Percentiles rank a stretch among this genome's conserved stretches.
phyloP scores from a whole-genome alignment of 1,284 basidiomycete species.

The Chiua sp. region DNA sequence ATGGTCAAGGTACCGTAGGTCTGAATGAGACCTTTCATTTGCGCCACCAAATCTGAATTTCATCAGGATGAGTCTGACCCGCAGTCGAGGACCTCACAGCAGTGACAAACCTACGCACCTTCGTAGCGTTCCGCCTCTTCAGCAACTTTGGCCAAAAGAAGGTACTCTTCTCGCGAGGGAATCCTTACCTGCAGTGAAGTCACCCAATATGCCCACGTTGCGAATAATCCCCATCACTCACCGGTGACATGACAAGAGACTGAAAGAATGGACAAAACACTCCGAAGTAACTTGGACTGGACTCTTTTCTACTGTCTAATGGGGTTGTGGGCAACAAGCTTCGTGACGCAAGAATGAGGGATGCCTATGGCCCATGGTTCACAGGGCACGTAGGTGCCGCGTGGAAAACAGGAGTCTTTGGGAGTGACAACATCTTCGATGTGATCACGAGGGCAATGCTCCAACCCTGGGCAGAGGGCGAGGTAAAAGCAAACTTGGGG shows the following conservation, averaged over 20 bases:
- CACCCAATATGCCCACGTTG: slow-evolving; percentile 3
- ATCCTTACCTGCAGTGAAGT: slow-evolving; percentile 32
- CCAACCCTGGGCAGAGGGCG: slow-evolving; percentile 39
- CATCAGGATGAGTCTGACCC: slow-evolving; percentile 17
- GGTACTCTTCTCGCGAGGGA: slow-evolving; percentile 42
- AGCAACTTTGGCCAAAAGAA: slow-evolving; percentile 67
- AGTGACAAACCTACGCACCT: slow-evolving; percentile 42
- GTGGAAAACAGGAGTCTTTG: slow-evolving; percentile 10
- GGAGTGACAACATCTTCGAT: slow-evolving; percentile 6
- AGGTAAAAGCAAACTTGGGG: slow-evolving; percentile 9
- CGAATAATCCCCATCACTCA: slow-evolving; percentile 21
- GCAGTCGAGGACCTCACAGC: background rate
- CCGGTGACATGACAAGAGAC: slow-evolving; percentile 37
- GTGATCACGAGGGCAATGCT: slow-evolving; percentile 1
- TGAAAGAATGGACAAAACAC: slow-evolving; percentile 15
- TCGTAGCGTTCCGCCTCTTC: slow-evolving; percentile 71
- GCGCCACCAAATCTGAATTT: slow-evolving; percentile 57
- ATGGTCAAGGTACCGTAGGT: slow-evolving; percentile 56
- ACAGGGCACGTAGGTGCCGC: slow-evolving; percentile 19
- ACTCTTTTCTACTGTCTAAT: slow-evolving; percentile 36
- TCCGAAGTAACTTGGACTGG: background rate
- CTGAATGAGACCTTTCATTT: slow-evolving; percentile 60
- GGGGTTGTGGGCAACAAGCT: slow-evolving; percentile 37
- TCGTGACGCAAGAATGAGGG: slow-evolving; percentile 14
- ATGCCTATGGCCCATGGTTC: slow-evolving; percentile 16